These are phyloP conservation scores for Globisporangium takayamanum DNA, from an alignment of 352 stramenopile genomes.

Conservation along the genomic window DNA sequence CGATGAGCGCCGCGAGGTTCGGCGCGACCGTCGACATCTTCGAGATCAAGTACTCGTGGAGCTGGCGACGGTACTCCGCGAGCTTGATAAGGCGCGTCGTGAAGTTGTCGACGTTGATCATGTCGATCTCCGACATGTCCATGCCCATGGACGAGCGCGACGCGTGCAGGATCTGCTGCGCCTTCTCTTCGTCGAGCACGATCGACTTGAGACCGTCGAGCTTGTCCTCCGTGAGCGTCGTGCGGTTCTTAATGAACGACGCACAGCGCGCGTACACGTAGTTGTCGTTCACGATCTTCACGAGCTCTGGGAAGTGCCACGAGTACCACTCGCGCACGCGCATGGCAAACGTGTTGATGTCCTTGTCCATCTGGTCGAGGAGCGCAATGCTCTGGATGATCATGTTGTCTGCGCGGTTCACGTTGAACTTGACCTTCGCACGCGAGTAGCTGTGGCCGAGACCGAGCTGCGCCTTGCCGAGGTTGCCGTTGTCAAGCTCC, in stretches of 20 bases:
- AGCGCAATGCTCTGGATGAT: constrained; percentile 99
- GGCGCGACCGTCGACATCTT: constrained; percentile 99
- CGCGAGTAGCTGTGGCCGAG: constrained; percentile 99
- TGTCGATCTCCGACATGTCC: constrained; percentile 98
- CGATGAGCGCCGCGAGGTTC: constrained; percentile 98
- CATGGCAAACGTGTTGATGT: constrained; percentile 99
- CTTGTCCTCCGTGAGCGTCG: constrained; percentile 70
- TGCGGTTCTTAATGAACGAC: constrained; percentile 95
- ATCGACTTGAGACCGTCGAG: constrained; percentile 88
- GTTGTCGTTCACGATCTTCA: constrained; percentile 99
- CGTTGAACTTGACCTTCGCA: constrained; percentile 99
- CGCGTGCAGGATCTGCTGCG: constrained; percentile 93
- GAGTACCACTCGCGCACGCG: constrained; percentile 99
- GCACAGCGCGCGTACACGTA: constrained; percentile 98
- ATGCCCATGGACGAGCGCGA: constrained; percentile 98
- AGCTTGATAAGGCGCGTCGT: constrained; percentile 98
- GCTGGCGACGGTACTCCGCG: constrained; percentile 95
- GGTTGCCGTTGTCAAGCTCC: constrained; percentile 93
- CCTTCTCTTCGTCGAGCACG: constrained; percentile 96
- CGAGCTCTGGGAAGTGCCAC: constrained; percentile 99
- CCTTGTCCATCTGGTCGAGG: constrained; percentile 99
- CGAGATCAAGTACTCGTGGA: constrained; percentile 92
- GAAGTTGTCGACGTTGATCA: constrained; percentile 99
- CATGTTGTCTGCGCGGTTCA: constrained; percentile 99
- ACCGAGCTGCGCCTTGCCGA: constrained; percentile 98